These are phyloP conservation scores for Saposhnikovia divaricata DNA, from an alignment of 129 eudicot genomes.

Conservation along the genomic window DNA sequence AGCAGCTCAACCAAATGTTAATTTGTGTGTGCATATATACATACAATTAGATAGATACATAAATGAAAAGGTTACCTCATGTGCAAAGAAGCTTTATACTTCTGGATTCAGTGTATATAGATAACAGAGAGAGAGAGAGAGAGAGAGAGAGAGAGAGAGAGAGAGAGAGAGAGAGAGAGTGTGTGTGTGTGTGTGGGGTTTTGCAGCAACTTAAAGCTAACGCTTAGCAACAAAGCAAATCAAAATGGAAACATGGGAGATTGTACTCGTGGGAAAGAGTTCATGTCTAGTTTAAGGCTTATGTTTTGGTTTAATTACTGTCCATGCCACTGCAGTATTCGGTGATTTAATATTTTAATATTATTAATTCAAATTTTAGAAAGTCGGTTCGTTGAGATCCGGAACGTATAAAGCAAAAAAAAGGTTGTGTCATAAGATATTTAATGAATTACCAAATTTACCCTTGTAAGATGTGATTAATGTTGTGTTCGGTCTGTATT, in stretches of 20 bases:
- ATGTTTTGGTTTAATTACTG: background rate
- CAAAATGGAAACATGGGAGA: background rate
- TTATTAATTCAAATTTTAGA: background rate
- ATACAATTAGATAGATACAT: background rate
- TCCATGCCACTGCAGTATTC: background rate
- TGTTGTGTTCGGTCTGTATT: background rate
- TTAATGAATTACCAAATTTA: background rate
- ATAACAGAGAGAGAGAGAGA: background rate
- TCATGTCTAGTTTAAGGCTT: background rate
- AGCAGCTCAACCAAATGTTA: background rate
- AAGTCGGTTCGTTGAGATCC: constrained; percentile 1
- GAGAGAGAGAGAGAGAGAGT: too few relatives aligned
- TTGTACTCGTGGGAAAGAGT: background rate
- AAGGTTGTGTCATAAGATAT: background rate
- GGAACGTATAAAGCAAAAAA: background rate
- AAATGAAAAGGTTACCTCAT: background rate
- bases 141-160: too few relatives aligned
- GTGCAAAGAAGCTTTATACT: background rate
- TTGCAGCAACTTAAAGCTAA: background rate
- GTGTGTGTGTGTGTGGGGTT: background rate
- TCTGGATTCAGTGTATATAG: background rate
- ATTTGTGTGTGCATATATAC: background rate
- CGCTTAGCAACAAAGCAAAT: background rate
- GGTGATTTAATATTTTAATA: background rate
- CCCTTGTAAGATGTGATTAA: background rate